phyloP scores from a whole-genome alignment of 495 filamentous ascomycete genomes.

The Oleoguttula mirabilis region DNA sequence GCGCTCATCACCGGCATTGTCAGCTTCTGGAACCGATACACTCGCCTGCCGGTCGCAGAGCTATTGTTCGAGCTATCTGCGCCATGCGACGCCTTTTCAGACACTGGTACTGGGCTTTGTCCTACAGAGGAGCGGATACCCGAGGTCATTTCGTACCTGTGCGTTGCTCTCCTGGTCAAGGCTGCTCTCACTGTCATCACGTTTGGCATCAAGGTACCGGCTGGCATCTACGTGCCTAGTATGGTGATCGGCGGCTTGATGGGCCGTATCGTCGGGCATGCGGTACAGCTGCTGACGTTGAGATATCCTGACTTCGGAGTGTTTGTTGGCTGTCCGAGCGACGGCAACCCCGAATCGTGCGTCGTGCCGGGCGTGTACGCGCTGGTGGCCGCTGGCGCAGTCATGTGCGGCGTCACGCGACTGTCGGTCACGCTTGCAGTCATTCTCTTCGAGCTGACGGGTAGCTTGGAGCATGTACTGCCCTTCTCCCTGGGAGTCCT shows the following conservation, averaged over 20 bases:
- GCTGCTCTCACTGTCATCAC: constrained; percentile 75
- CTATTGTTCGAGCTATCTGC: constrained; percentile 81
- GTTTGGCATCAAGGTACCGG: constrained; percentile 89
- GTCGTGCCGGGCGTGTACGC: constrained; percentile 94
- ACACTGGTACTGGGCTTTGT: constrained; percentile 55
- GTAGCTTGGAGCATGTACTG: constrained; percentile 85
- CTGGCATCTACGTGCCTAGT: constrained; percentile 92
- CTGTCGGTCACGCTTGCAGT: constrained; percentile 89
- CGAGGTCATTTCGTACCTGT: constrained; percentile 52
- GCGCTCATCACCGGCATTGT: constrained; percentile 71
- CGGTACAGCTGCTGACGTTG: constrained; percentile 70
- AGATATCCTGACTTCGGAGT: constrained; percentile 57
- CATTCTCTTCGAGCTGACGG: constrained; percentile 91
- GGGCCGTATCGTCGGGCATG: constrained; percentile 77
- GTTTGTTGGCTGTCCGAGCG: constrained; percentile 58
- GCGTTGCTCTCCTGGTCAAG: constrained; percentile 78
- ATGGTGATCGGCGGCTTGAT: constrained; percentile 96
- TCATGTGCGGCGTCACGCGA: constrained; percentile 95
- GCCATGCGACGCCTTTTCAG: constrained; percentile 61
- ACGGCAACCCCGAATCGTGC: constrained; percentile 62
- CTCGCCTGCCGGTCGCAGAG: constrained; percentile 79
- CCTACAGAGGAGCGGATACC: constrained; percentile 65
- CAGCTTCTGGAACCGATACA: constrained; percentile 89
- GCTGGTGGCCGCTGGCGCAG: constrained; percentile 85
- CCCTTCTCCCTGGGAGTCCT: constrained; percentile 88